These are phyloP conservation scores for Dacryopinax spathularia DNA, from an alignment of 768 basidiomycete genomes.

Conservation along the genomic window DNA sequence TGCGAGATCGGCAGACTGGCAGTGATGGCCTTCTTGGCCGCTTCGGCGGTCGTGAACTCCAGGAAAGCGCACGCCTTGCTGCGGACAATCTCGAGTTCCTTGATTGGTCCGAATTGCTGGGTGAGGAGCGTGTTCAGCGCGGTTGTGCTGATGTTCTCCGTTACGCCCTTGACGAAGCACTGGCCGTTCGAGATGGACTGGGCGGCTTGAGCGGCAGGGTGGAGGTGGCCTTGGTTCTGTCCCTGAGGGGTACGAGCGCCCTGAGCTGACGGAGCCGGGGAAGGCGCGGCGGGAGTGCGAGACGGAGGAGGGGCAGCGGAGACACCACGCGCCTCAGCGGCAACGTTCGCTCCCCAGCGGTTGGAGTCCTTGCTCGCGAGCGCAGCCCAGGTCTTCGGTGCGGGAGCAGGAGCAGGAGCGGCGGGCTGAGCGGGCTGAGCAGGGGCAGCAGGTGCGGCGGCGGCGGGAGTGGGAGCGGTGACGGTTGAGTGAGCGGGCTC, in stretches of 20 bases:
- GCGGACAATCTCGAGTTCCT: slow-evolving; percentile 79
- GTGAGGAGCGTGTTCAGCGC: slow-evolving; percentile 39
- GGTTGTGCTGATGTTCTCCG: slow-evolving; percentile 43
- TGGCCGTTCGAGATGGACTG: slow-evolving; percentile 51
- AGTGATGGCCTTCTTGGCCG: slow-evolving; percentile 74
- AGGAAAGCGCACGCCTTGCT: slow-evolving; percentile 86
- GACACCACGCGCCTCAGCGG: slow-evolving; percentile 61
- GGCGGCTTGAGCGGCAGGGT: slow-evolving; percentile 43
- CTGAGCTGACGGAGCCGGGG: slow-evolving; percentile 24
- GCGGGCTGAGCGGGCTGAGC: slow-evolving; percentile 25
- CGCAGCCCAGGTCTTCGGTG: slow-evolving; percentile 80
- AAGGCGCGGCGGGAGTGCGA: slow-evolving; percentile 20
- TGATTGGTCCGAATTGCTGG: slow-evolving; percentile 62
- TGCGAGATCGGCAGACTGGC: slow-evolving; percentile 47
- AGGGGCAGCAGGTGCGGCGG: slow-evolving; percentile 17
- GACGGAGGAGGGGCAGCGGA: slow-evolving; percentile 38
- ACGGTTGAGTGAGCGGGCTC: not conserved
- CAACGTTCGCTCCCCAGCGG: slow-evolving; percentile 76
- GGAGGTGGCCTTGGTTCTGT: slow-evolving; percentile 29
- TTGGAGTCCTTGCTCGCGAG: slow-evolving; percentile 70
- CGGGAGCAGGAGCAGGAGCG: slow-evolving; percentile 30
- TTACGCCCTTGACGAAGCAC: slow-evolving; percentile 88
- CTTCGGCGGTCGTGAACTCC: slow-evolving; percentile 65
- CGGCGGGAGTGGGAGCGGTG: slow-evolving; percentile 21
- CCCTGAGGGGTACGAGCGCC: slow-evolving; percentile 11